Conservation (phyloP, 2,329 filamentous ascomycete species). For the Beauveria brongniartii region DNA sequence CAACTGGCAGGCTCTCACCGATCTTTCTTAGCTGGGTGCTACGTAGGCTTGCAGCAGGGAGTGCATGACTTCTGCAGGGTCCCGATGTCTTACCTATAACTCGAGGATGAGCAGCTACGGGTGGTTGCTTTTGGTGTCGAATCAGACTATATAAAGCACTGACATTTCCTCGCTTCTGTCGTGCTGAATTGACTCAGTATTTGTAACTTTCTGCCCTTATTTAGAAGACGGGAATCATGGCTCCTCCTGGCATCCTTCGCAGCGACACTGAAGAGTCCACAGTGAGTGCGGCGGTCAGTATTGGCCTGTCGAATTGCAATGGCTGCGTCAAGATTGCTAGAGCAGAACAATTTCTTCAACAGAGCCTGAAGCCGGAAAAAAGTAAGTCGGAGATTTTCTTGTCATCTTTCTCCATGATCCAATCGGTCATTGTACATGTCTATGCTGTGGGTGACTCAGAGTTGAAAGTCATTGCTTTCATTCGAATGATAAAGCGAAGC, state of each 20-base stretch:
- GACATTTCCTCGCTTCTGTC: neutral
- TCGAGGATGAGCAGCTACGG: neutral
- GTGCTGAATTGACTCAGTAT: neutral
- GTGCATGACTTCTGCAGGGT: neutral
- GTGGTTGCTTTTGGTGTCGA: neutral
- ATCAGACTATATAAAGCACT: neutral
- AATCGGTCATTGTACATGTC: too few species aligned
- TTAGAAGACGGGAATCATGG: neutral
- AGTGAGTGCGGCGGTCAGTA: neutral
- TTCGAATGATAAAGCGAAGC: too few species aligned
- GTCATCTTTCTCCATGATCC: neutral
- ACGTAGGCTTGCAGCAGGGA: neutral
- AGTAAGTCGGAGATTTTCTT: neutral
- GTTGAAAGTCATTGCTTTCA: too few species aligned
- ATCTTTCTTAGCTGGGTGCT: neutral
- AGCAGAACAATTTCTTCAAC: neutral
- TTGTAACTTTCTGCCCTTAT: neutral
- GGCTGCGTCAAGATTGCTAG: conserved; percentile 9
- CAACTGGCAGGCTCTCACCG: neutral
- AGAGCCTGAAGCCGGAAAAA: neutral
- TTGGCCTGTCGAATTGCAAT: neutral
- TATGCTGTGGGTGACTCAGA: neutral
- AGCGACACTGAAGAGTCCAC: neutral
- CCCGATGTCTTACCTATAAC: neutral
- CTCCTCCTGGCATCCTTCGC: neutral